phyloP scores from a whole-genome alignment of 495 filamentous ascomycete genomes.

The Podospora tetraspora region DNA sequence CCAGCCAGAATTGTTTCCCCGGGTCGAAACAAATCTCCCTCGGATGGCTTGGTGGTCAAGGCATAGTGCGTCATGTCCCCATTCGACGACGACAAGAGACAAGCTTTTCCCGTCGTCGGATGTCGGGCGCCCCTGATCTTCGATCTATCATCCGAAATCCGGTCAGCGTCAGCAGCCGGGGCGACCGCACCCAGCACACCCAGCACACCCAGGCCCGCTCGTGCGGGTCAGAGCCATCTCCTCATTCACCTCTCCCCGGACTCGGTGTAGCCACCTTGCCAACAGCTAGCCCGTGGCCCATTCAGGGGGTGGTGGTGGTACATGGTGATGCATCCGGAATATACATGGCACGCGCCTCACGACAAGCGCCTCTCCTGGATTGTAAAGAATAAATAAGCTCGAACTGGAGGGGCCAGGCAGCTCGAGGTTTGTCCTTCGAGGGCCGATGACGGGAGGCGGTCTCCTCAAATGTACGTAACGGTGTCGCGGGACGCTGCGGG shows the following conservation, averaged over 20 bases:
- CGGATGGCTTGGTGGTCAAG: background rate
- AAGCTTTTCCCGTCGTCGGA: background rate
- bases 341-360: background rate
- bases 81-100: background rate
- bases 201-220: background rate
- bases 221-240: background rate
- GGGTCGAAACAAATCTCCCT: background rate
- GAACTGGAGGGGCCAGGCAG: background rate
- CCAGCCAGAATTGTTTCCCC: background rate
- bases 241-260: background rate
- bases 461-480: background rate
- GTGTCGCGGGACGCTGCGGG: conserved; percentile 4
- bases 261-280: background rate
- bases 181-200: background rate
- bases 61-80: background rate
- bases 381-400: background rate
- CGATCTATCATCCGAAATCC: background rate
- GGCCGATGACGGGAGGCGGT: background rate
- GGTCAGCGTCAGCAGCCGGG: background rate
- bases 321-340: background rate
- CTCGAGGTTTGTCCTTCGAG: background rate
- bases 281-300: background rate
- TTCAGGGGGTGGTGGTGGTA: background rate
- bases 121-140: background rate
- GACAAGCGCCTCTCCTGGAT: background rate